Evolutionary conservation across 139 green algal species (phyloP), one percentile per base, ranked within the genome.

Genomic region (Limnomonas spitsbergensis): DNA sequence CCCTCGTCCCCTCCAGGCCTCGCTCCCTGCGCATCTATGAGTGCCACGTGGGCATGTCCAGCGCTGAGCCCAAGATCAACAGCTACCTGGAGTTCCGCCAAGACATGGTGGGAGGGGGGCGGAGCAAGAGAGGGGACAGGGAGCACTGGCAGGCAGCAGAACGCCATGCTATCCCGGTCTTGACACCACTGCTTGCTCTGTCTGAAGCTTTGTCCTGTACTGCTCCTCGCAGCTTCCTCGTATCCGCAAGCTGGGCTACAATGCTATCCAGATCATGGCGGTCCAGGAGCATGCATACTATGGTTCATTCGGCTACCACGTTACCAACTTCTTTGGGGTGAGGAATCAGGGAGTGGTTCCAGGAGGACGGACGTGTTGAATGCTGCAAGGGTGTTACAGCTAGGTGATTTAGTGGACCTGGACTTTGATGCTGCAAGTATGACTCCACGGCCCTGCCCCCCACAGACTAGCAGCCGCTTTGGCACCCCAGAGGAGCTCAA

Each of bases 211-310:
- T n/a, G n/a, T n/a, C n/a, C n/a, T n/a, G n/a, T n/a, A n/a, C n/a
- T n/a, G n/a, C n/a, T n/a, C n/a, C 14, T 61, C 20, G 47, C 47
- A 61, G 87, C 87, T 99, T 69, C 96, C 96, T 20, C 93, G 96
- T 84, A 97, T 99, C 80, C 88, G 94, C 69, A 87, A 83, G 79
- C 73, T 92, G 38, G 96, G 96, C 32, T 99, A 99, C 91, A 99
- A 99, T 87, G 88, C 94, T n/a, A 95, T 99, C 81, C 96, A 99
- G 90, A 96, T 99, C 88, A 99, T 99, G 96, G 96, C 96, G 56
- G 92, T 99, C 75, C 76, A 86, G 72, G 83, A 87, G 76, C 83
- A 87, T 66, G 73, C 67, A 20, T 91, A 91, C 83, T 96, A 94
- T 81, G 93, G 92, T 73, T 95, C 86, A 71, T 99, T 99, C 81